Percentiles rank a stretch among this genome's conserved stretches.
phyloP scores from a whole-genome alignment of 306 rosid genomes.

The Dryas drummondii region DNA sequence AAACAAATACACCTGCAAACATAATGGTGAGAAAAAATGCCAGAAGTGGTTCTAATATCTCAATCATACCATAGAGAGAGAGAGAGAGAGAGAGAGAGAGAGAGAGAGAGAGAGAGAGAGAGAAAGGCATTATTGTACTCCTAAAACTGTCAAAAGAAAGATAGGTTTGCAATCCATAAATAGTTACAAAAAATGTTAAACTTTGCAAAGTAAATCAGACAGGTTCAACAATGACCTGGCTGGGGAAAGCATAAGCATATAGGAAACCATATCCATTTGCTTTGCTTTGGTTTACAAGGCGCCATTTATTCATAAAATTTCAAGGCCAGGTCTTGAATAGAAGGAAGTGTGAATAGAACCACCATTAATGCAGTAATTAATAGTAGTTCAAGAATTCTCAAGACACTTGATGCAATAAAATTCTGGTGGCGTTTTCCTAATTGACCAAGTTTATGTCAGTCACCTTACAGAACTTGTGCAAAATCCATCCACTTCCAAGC shows the following conservation, averaged over 20 bases:
- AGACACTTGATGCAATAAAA: background rate
- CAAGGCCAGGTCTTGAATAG: background rate
- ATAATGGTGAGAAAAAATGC: background rate
- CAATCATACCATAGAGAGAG: background rate
- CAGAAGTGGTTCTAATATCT: background rate
- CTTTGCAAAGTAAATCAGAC: background rate
- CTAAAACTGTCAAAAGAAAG: background rate
- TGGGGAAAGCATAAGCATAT: background rate
- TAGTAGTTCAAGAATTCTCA: background rate
- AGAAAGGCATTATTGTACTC: background rate
- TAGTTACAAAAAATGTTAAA: no score
- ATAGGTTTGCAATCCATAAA: background rate
- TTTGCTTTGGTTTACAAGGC: background rate
- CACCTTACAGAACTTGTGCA: conserved; percentile 67
- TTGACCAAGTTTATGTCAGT: background rate
- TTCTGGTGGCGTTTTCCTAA: background rate
- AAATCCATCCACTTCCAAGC: conserved; percentile 69
- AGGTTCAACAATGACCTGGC: background rate
- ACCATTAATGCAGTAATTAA: background rate
- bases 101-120: background rate
- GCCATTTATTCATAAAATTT: background rate
- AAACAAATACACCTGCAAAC: conserved; percentile 62
- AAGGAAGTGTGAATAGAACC: background rate
- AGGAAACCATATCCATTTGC: background rate
- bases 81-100: background rate